Evolutionary conservation across 306 rosid species (phyloP).

Genomic region (Trifolium dubium): DNA sequence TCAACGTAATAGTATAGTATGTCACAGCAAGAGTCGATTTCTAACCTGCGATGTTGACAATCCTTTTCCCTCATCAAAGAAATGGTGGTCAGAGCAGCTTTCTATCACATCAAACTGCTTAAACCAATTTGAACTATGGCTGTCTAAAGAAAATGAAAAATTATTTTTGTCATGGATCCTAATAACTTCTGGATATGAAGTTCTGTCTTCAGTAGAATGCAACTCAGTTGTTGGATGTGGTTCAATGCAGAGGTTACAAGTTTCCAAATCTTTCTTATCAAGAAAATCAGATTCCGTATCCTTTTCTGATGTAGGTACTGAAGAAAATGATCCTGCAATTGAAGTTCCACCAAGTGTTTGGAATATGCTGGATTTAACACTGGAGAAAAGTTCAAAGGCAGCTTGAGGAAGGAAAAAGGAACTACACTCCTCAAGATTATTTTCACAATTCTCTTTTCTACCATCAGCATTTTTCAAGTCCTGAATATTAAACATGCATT

Average conservation of each 20-base stretch:
- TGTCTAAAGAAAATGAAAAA: constrained; percentile 44
- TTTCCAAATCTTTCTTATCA: constrained; percentile 56
- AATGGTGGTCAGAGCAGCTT: constrained; percentile 81
- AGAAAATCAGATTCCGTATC: constrained; percentile 48
- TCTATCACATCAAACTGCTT: constrained; percentile 70
- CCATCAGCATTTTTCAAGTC: constrained; percentile 46
- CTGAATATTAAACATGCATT: constrained; percentile 52
- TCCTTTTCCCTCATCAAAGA: constrained; percentile 56
- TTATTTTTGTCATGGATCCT: constrained; percentile 44
- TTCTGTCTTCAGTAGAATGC: constrained; percentile 45
- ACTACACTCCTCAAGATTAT: constrained; percentile 56
- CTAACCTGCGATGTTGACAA: constrained; percentile 69
- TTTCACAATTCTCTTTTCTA: constrained; percentile 49
- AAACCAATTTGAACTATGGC: constrained; percentile 53
- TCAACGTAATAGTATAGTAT: constrained; percentile 11
- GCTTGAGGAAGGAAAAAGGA: constrained; percentile 73
- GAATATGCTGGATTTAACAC: constrained; percentile 60
- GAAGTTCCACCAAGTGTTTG: constrained; percentile 58
- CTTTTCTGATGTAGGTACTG: constrained; percentile 54
- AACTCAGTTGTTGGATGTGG: constrained; percentile 43
- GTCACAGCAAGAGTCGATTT: constrained; percentile 30
- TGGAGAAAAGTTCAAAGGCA: constrained; percentile 73
- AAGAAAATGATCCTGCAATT: constrained; percentile 52
- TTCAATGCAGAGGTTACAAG: constrained; percentile 52
- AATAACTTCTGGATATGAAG: constrained; percentile 45